Base-by-base conservation (phyloP, 2,329 filamentous ascomycete species). In the Sarocladiaceae sp. region DNA sequence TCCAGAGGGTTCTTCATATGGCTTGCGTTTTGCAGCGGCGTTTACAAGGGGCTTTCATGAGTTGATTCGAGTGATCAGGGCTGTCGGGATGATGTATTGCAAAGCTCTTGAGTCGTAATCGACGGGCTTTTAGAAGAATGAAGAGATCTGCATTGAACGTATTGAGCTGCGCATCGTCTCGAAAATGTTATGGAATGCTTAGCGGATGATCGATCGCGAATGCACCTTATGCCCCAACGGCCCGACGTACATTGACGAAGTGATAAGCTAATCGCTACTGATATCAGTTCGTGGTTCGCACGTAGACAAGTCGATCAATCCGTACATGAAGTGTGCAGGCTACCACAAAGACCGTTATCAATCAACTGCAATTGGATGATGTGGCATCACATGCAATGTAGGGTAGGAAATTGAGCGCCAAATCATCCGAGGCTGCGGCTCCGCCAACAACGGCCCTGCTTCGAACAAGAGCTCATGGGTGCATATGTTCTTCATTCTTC, bases 11-110 rank as follows among this genome's bases (percentile, higher is more conserved):
- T 48, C 44, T 18, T 48, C 44, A 48, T 48, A 48, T 48, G 44
- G 44, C 44, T 48, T 48, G 44, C 44, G 44, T 31, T 50, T 50
- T 50, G 47, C 47, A 50, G 47, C 47, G 47, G 47, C 47, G 47
- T 50, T 50, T 33, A 36, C 18, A 18, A 37, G 47, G 47, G 40
- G 44, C 18, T 31, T 31, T 31, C 44, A 22, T 48, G 26, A 48
- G 44, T 31, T n/a, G 28, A 28, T 48, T 48, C 44, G 44, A 48
- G 28, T 31, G 25, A 48, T 48, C 44, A 26, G 23, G 15, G 44
- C 22, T 15, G 22, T 15, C 6, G 13, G 44, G 23, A 23, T 17
- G 44, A 26, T 33, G 26, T 33, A 33, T 48, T 33, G 44, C 23
- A 31, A 13, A 44, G 40, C 23, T 23, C 40, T 12, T 44, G 40